Percentiles rank a stretch among this genome's conserved stretches.
Conservation (phyloP, 495 filamentous ascomycete species). For the Thozetella sp. region DNA sequence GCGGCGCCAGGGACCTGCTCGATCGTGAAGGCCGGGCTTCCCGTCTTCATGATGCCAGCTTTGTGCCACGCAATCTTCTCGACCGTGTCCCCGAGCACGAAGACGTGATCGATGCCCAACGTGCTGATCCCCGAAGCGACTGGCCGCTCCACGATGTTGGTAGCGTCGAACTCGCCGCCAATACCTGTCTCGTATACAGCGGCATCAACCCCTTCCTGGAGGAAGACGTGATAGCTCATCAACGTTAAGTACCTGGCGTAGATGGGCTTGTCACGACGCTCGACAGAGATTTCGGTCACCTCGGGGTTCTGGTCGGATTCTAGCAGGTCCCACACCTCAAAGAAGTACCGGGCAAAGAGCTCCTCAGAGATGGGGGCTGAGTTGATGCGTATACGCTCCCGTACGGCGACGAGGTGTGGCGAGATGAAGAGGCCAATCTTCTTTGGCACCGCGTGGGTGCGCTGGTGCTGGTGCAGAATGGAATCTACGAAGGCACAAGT, state of each 20-base stretch:
- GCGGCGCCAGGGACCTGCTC: constrained; percentile 69
- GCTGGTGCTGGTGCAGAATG: constrained; percentile 45
- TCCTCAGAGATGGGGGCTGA: constrained; percentile 73
- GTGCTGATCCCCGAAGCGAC: constrained; percentile 77
- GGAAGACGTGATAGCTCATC: constrained; percentile 85
- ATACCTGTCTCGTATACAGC: constrained; percentile 93
- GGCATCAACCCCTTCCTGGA: constrained; percentile 76
- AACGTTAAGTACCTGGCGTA: constrained; percentile 92
- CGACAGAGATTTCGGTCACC: constrained; percentile 19
- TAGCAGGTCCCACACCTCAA: constrained; percentile 83
- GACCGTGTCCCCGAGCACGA: constrained; percentile 78
- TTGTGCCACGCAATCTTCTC: constrained; percentile 98
- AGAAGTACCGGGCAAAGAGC: constrained; percentile 83
- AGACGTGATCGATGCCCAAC: constrained; percentile 88
- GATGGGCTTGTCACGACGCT: constrained; percentile 62
- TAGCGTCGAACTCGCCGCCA: constrained; percentile 91
- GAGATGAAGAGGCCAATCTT: constrained; percentile 87
- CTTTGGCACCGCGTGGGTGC: constrained; percentile 26
- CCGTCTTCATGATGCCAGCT: constrained; percentile 84
- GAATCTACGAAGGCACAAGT: constrained; percentile 70
- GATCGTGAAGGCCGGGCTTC: constrained; percentile 70
- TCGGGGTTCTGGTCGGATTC: constrained; percentile 34
- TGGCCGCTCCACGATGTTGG: constrained; percentile 82
- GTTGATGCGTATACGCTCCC: constrained; percentile 87
- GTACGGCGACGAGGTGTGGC: constrained; percentile 83